Evolutionary conservation across 1,284 basidiomycete species (phyloP).

Genomic region (Trichosporon ovoides): DNA sequence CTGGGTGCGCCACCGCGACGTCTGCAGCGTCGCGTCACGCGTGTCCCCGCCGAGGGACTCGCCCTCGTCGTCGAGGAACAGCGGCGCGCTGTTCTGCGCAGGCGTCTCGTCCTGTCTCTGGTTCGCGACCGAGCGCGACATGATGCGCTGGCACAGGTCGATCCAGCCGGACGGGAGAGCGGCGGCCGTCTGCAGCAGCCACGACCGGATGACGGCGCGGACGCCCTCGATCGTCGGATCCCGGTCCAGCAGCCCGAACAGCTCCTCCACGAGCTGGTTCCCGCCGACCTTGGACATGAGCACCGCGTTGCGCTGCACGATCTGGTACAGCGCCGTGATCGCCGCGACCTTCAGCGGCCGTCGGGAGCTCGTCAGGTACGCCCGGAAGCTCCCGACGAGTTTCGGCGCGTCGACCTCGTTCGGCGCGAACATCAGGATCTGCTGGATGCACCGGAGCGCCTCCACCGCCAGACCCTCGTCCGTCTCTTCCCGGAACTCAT

Average conservation of each 20-base stretch:
- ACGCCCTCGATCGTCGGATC: conserved; percentile 94
- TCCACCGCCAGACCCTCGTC: conserved; percentile 88
- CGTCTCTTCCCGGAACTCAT: conserved; percentile 75
- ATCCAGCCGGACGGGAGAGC: conserved; percentile 96
- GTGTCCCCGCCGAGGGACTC: conserved; percentile 59
- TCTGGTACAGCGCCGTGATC: conserved; percentile 91
- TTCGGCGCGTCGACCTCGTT: conserved; percentile 72
- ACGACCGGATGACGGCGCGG: conserved; percentile 84
- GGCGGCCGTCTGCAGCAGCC: conserved; percentile 90
- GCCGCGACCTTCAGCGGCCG: conserved; percentile 85
- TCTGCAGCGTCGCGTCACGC: conserved; percentile 47
- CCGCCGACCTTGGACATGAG: conserved; percentile 90
- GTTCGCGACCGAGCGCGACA: conserved; percentile 55
- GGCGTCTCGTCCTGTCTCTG: conserved; percentile 52
- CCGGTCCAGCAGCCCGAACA: conserved; percentile 88
- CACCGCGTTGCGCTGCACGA: conserved; percentile 90
- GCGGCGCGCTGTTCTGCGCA: conserved; percentile 10
- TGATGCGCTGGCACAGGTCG: conserved; percentile 92
- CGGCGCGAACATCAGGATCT: conserved; percentile 92
- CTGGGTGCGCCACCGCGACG: conserved; percentile 93
- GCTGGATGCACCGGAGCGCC: conserved; percentile 91
- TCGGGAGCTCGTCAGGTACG: conserved; percentile 69
- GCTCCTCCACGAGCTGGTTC: conserved; percentile 84
- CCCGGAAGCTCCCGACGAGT: conserved; percentile 67
- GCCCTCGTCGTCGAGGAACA: conserved; percentile 79